Percentiles rank a stretch among this genome's conserved stretches.
Evolutionary conservation across 2,329 filamentous ascomycete genomes (phyloP).

Genomic region (Monilinia vaccinii-corymbosi): DNA sequence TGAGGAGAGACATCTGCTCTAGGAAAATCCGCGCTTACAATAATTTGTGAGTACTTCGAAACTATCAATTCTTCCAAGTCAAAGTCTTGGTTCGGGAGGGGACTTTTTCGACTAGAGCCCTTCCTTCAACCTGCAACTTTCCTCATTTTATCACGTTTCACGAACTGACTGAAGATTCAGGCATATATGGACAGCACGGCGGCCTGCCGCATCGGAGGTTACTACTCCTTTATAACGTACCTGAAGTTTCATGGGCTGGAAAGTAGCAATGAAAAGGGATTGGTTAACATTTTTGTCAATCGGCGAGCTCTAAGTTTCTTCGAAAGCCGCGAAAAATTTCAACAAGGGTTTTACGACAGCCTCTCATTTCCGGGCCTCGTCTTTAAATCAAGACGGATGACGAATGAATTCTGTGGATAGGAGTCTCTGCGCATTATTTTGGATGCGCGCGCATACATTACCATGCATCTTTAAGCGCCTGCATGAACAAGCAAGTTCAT

Average conservation of each 20-base stretch:
- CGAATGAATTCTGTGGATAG: not conserved
- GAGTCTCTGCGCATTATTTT: not conserved
- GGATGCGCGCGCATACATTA: constrained; percentile 11
- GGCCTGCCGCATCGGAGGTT: constrained; percentile 12
- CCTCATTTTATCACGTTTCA: constrained; percentile 3
- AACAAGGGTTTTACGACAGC: not conserved
- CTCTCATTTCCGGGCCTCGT: not conserved
- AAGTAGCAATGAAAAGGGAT: not conserved
- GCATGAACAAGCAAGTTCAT: constrained; percentile 2
- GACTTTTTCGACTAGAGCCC: not conserved
- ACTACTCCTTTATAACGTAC: not conserved
- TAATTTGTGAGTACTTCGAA: constrained; percentile 54
- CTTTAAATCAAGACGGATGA: not conserved
- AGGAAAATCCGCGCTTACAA: constrained; percentile 65
- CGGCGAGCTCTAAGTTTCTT: not conserved
- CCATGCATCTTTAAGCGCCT: constrained; percentile 13
- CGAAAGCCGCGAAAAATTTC: constrained; percentile 5
- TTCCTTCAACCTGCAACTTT: not conserved
- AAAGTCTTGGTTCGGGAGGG: not conserved
- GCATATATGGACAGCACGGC: constrained; percentile 28
- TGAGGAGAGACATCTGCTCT: constrained; percentile 59
- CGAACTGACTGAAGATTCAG: constrained; percentile 12
- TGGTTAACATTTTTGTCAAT: not conserved
- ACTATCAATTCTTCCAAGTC: not conserved
- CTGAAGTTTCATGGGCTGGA: not conserved